Base-by-base conservation (phyloP, 2,329 filamentous ascomycete genomes). In the Pseudodiploospora longispora region DNA sequence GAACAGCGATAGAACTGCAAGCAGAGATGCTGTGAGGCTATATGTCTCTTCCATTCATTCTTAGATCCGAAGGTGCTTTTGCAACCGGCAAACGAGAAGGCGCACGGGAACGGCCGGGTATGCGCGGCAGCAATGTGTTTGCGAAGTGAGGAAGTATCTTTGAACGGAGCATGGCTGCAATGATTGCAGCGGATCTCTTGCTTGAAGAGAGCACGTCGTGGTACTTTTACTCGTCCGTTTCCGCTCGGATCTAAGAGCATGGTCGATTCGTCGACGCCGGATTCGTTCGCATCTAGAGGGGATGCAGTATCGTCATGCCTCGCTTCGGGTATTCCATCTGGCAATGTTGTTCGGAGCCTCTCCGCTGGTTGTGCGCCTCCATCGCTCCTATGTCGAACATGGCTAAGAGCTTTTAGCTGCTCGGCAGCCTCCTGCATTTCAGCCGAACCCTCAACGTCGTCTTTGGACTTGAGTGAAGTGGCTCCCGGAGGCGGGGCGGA, bases 21-120 rank as follows among this genome's bases (percentile, higher is more conserved):
- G 51, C 80, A 83, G 27, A 98, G 75, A 65, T 98, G 93, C 55
- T 96, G 88, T 0, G 88, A 95, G 10, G 82, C 78, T 59, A 96
- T 87, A 59, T 98, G 93, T 4, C 91, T 80, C 64, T 97, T 97
- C 91, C 91, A 98, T 63, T 97, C 91, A 58, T 97, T 96, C 66
- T 96, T 97, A 10, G 87, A 91, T 1, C 83, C 82, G 61, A 97
- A 96, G 0, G 82, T 87, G 53, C 87, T 89, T 1, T 67, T 69
- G 62, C 91, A 98, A 12, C 86, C 87, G 35, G 91, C 94, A 55
- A 83, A 83, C 1, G 83, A 81, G 59, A 96, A 91, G 3, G 87
- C 86, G 59, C 91, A 98, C 1, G 83, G 80, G 55, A 96, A 97
- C 0, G 83, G 82, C 19, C 82, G 74, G 0, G 81, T 85, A 50